These are phyloP conservation scores for Pseudocercospora fuligena DNA, from an alignment of 2,329 filamentous ascomycete genomes.

Conservation along the genomic window DNA sequence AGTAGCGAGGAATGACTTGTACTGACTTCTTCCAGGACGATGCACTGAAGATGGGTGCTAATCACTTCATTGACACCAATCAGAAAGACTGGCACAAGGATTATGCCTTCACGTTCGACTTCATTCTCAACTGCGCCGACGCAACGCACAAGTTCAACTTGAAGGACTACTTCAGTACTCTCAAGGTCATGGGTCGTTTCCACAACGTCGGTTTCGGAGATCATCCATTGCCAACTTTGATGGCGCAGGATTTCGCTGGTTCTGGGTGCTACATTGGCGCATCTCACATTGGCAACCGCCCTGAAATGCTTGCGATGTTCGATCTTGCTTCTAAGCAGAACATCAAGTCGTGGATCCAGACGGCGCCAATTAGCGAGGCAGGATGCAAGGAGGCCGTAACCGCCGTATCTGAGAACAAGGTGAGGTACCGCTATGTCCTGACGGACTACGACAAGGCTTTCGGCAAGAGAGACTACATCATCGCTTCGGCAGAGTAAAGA, in stretches of 20 bases:
- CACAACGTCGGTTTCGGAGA: slow-evolving; percentile 81
- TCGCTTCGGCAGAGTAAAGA: not conserved
- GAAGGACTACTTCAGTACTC: slow-evolving; percentile 71
- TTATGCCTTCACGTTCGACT: slow-evolving; percentile 68
- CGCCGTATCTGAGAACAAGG: slow-evolving; percentile 68
- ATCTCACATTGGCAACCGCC: slow-evolving; percentile 51
- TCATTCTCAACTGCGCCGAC: slow-evolving; percentile 77
- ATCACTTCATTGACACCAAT: slow-evolving; percentile 63
- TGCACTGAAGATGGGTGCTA: slow-evolving; percentile 63
- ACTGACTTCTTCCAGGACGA: slow-evolving; percentile 48
- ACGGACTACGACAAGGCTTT: slow-evolving; percentile 71
- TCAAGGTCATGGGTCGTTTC: slow-evolving; percentile 82
- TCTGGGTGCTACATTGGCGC: slow-evolving; percentile 68
- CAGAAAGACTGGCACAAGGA: slow-evolving; percentile 64
- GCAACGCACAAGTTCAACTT: slow-evolving; percentile 69
- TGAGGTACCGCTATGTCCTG: slow-evolving; percentile 74
- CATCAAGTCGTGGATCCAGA: slow-evolving; percentile 62
- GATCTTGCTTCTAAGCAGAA: slow-evolving; percentile 57
- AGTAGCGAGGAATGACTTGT: no score
- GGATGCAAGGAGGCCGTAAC: slow-evolving; percentile 72
- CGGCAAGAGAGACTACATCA: slow-evolving; percentile 50
- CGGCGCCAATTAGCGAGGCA: slow-evolving; percentile 73
- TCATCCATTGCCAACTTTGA: slow-evolving; percentile 66
- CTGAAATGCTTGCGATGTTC: slow-evolving; percentile 58
- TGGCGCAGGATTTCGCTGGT: slow-evolving; percentile 71